A percentile compares a stretch with the other conserved stretches of the same genome.
phyloP scores from a whole-genome alignment of 768 basidiomycete species.

The Leccinum subtestaceum region DNA sequence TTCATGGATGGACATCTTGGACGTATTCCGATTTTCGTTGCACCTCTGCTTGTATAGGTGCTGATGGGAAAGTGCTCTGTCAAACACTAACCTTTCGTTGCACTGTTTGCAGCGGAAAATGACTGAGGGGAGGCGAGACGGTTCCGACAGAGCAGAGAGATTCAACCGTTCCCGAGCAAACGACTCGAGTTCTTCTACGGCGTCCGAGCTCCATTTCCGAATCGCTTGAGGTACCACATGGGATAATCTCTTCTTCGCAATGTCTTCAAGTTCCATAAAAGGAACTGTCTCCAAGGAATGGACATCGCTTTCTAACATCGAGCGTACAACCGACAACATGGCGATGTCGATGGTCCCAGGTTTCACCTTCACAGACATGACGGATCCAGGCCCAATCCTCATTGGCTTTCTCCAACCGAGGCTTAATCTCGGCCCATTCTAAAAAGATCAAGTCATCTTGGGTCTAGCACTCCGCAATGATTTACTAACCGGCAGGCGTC shows the following conservation, averaged over 20 bases:
- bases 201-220: constrained; percentile 8
- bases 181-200: constrained; percentile 10
- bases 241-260: not conserved
- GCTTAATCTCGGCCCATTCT: constrained; percentile 9
- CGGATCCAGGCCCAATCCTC: not conserved
- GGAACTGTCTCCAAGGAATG: not conserved
- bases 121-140: constrained; percentile 4
- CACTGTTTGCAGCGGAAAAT: constrained; percentile 13
- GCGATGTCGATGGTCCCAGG: constrained; percentile 7
- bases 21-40: not conserved
- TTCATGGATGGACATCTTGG: not conserved
- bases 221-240: not conserved
- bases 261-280: not conserved
- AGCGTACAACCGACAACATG: not conserved
- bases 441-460: not conserved
- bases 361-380: not conserved
- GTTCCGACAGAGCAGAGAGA: constrained; percentile 4
- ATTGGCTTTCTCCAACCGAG: not conserved
- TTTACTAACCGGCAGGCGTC: constrained; percentile 10
- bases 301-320: not conserved
- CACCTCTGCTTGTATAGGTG: constrained; percentile 4
- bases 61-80: constrained; percentile 4
- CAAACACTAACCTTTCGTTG: not conserved
- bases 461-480: not conserved
- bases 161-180: constrained; percentile 1